These are phyloP conservation scores for Metroxylon sagu DNA, from an alignment of 176 grass and related monocot genomes.

Conservation along the genomic window DNA sequence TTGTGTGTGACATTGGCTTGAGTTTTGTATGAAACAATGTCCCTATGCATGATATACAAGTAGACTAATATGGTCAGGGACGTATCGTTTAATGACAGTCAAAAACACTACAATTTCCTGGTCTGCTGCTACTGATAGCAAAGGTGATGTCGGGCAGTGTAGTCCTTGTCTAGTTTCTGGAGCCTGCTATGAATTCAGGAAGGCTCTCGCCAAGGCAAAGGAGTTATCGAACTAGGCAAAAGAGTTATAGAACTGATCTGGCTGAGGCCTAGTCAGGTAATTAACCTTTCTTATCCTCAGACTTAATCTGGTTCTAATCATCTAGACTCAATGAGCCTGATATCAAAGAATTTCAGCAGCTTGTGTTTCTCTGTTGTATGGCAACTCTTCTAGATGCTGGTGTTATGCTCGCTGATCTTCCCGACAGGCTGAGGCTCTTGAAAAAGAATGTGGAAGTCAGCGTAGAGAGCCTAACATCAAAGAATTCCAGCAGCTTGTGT, in stretches of 20 bases:
- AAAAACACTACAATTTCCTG: too few species aligned
- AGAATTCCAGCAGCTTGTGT: too few species aligned
- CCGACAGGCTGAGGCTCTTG: conserved; percentile 69
- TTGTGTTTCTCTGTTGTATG: conserved; percentile 22
- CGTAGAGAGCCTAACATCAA: too few species aligned
- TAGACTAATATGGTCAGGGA: too few species aligned
- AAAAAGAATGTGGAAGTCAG: conserved; percentile 60
- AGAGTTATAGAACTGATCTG: conserved; percentile 56
- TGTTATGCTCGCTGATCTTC: conserved; percentile 60
- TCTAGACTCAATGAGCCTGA: too few species aligned
- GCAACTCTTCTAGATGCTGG: conserved; percentile 52
- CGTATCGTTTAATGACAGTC: too few species aligned
- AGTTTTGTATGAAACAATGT: too few species aligned
- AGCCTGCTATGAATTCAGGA: conserved; percentile 49
- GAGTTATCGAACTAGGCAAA: conserved; percentile 45
- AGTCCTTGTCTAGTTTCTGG: conserved; percentile 83
- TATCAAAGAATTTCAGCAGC: too few species aligned
- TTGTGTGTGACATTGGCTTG: too few species aligned
- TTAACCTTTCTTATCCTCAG: not conserved
- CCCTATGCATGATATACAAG: too few species aligned
- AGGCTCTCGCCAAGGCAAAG: conserved; percentile 30
- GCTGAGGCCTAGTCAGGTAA: conserved; percentile 63
- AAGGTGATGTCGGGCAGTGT: conserved; percentile 76
- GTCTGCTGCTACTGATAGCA: too few species aligned
- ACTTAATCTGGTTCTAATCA: not conserved